Evolutionary conservation across 2,329 filamentous ascomycete species (phyloP).

Genomic region (Cylindrodendrum hubeiense): DNA sequence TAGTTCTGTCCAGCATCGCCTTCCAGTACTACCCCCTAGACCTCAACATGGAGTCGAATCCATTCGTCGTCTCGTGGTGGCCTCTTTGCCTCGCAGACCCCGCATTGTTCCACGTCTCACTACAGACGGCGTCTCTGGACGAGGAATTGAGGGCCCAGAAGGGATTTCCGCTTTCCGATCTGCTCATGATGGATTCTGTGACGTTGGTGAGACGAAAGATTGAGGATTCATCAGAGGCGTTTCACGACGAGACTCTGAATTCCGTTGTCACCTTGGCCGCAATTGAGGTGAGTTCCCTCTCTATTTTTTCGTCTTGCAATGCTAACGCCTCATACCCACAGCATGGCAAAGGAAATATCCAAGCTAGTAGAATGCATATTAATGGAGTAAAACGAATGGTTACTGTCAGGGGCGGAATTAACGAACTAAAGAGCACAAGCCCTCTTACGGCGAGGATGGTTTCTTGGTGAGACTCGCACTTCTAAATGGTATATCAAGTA

Average conservation of each 20-base stretch:
- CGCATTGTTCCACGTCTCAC: conserved; percentile 68
- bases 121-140: conserved; percentile 70
- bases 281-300: conserved; percentile 61
- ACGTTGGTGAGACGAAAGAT: conserved; percentile 64
- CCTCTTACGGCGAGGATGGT: conserved; percentile 68
- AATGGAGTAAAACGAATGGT: conserved; percentile 63
- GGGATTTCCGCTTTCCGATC: conserved; percentile 65
- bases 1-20: conserved; percentile 68
- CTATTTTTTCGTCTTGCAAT: rapidly evolving
- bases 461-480: conserved; percentile 58
- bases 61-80: conserved; percentile 72
- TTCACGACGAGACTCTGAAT: conserved; percentile 68
- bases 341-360: conserved; percentile 66
- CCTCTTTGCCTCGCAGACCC: conserved; percentile 67
- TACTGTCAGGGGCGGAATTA: conserved; percentile 63
- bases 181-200: conserved; percentile 70
- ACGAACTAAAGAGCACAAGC: conserved; percentile 59
- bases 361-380: conserved; percentile 60
- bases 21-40: conserved; percentile 72
- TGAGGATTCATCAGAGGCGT: conserved; percentile 57
- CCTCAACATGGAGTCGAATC: conserved; percentile 63
- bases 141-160: conserved; percentile 64
- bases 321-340: conserved; percentile 37
- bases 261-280: conserved; percentile 69
- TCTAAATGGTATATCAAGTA: background rate